Base-by-base conservation (phyloP, 805 yeast species). In the Osmozyma mogii region DNA sequence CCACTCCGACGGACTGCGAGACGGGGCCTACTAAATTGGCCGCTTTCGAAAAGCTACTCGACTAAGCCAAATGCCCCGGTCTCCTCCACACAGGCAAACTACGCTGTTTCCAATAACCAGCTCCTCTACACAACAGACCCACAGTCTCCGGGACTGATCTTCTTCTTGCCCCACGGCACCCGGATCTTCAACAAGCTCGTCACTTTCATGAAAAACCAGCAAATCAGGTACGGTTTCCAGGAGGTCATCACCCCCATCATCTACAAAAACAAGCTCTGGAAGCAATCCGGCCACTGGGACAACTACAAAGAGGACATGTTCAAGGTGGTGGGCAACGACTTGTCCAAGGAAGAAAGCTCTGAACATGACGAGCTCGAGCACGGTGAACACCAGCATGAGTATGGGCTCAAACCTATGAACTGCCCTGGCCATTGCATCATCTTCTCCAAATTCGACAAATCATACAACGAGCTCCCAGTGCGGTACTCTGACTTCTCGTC, bases 271-370 rank as follows among this genome's bases (percentile, higher is more conserved):
- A 70, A 75, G 21, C 61, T 92, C 11, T 92, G 96, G 96, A 81
- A 87, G 54, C 74, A 69, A 29, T 81, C 94, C 8, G 97, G 97
- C 1, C 98, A 92, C 57, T 89, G 96, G 96, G 83, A 78, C 9
- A 88, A 89, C 49, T 89, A 92, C 52, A 73, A 84, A 43, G 89
- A 84, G 22, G 97, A 89, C 54, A 89, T 89, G 98, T 89, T 88
- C 51, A 70, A 74, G 45, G 95, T 88, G 2, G 78, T 72, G 34
- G 82, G 88, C 2, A 66, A 68, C 35, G 72, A 66, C 36, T 10
- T 40, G 12, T 23, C 50, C 20, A 52, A 44, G 34, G 65, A 51
- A 31, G 56, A 45, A 13, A 40, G 20, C 3, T 34, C 28, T 10
- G 39, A 35, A 5, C 42, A 36, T 3, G 29, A 14, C 10, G 37